Evolutionary conservation across 352 stramenopile species (phyloP).

Genomic region (Stephanocyclus meneghinianus): DNA sequence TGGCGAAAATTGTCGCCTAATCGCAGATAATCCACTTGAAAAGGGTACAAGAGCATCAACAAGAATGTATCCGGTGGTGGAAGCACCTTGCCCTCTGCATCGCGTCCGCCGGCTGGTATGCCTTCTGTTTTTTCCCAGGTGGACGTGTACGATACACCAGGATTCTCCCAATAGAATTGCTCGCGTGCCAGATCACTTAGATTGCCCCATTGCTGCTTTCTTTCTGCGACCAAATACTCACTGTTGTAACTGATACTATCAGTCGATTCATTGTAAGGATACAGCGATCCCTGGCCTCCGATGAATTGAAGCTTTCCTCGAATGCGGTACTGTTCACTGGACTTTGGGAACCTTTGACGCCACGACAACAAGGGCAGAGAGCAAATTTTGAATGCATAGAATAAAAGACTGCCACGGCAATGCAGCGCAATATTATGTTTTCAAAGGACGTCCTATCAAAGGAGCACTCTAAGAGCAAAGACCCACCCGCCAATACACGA

Average conservation of each 20-base stretch:
- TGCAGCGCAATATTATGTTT: not conserved
- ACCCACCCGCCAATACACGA: not conserved
- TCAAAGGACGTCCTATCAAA: no score
- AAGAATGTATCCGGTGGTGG: constrained; percentile 72
- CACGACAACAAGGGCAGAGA: not conserved
- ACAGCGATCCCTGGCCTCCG: constrained; percentile 40
- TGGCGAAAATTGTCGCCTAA: constrained; percentile 76
- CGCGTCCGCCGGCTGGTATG: constrained; percentile 56
- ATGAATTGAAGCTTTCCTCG: constrained; percentile 73
- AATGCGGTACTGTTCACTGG: constrained; percentile 83
- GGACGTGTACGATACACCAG: constrained; percentile 41
- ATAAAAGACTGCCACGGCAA: not conserved
- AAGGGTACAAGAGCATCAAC: constrained; percentile 75
- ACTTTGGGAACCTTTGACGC: constrained; percentile 68
- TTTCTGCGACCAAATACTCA: constrained; percentile 36
- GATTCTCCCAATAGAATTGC: constrained; percentile 68
- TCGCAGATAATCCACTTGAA: constrained; percentile 68
- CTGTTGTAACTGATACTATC: constrained; percentile 25
- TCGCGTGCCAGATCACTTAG: constrained; percentile 69
- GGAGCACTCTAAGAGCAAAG: not conserved
- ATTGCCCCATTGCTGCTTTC: constrained; percentile 77
- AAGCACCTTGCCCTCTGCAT: constrained; percentile 65
- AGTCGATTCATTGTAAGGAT: constrained; percentile 4
- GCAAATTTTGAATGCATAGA: not conserved
- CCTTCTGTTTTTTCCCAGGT: constrained; percentile 7